A percentile compares a stretch with the other conserved stretches of the same genome.
phyloP scores from a whole-genome alignment of 176 grass and related monocot genomes.

The Triticum turgidum region DNA sequence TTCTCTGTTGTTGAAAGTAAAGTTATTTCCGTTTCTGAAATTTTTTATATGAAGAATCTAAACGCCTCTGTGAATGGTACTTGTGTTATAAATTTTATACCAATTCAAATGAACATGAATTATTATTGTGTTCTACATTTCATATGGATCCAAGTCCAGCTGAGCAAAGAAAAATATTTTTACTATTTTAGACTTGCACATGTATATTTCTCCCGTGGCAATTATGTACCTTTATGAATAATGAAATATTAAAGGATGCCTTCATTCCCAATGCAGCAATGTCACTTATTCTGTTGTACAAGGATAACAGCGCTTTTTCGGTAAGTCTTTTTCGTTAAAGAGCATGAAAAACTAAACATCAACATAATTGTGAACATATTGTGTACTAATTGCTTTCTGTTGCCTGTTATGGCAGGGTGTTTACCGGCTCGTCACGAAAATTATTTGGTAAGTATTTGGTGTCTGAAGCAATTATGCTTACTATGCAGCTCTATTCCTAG shows the following conservation, averaged over 20 bases:
- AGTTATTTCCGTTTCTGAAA: background rate
- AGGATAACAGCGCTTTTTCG: background rate
- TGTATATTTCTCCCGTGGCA: background rate
- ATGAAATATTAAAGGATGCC: background rate
- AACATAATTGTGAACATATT: background rate
- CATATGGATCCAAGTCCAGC: background rate
- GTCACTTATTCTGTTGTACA: constrained; percentile 4
- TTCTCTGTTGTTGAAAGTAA: background rate
- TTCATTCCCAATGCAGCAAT: background rate
- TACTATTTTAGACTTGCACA: background rate
- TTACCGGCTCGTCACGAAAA: background rate
- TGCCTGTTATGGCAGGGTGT: background rate
- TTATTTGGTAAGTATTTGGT: background rate
- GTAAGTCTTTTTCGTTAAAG: background rate
- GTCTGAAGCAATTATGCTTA: background rate
- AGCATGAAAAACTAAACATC: background rate
- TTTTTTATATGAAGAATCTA: background rate
- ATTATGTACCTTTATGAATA: background rate
- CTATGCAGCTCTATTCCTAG: background rate
- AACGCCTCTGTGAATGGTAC: background rate
- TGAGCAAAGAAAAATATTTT: background rate
- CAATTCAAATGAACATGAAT: background rate
- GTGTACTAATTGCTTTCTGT: background rate
- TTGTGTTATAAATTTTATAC: background rate
- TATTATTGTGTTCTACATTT: background rate